Conservation (phyloP, 139 green algal genomes). For the Coccomyxa sp. region DNA sequence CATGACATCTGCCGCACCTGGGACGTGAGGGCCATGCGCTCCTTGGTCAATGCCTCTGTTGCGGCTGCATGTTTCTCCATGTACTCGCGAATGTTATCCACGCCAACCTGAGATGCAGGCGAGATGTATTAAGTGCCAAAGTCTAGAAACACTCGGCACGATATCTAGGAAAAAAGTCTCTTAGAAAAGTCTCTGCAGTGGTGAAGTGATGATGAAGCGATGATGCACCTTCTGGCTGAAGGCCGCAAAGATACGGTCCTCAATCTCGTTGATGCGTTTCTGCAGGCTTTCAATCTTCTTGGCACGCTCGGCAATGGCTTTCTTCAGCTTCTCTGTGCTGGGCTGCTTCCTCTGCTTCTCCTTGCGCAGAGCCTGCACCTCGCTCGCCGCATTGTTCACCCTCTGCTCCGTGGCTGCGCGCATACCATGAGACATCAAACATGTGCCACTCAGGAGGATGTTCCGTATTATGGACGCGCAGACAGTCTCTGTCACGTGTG, state of each 20-base stretch:
- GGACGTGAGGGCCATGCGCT: conserved; percentile 13
- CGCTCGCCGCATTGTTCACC: not conserved
- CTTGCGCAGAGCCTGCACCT: conserved; percentile 22
- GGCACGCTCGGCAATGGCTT: conserved; percentile 32
- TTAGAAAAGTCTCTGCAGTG: too few relatives aligned
- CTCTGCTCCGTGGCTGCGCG: conserved; percentile 17
- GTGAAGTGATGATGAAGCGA: too few relatives aligned
- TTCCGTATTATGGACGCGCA: too few relatives aligned
- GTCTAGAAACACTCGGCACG: too few relatives aligned
- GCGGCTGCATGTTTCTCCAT: conserved; percentile 55
- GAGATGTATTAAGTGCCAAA: too few relatives aligned
- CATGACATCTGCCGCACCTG: conserved; percentile 12
- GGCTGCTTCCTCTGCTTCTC: conserved; percentile 29
- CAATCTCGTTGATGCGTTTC: conserved; percentile 54
- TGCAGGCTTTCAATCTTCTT: conserved; percentile 32
- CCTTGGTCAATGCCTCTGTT: conserved; percentile 4
- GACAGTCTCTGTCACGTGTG: too few relatives aligned
- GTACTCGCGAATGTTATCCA: conserved; percentile 83
- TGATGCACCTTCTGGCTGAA: conserved; percentile 46
- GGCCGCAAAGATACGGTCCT: conserved; percentile 60
- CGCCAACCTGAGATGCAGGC: conserved; percentile 43
- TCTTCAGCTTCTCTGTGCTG: conserved; percentile 26
- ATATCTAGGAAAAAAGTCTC: too few relatives aligned
- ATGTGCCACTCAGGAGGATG: too few relatives aligned
- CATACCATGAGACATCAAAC: not conserved